Evolutionary conservation across 1,139 yeast species (phyloP).

Genomic region (Saccharomyces uvarum): DNA sequence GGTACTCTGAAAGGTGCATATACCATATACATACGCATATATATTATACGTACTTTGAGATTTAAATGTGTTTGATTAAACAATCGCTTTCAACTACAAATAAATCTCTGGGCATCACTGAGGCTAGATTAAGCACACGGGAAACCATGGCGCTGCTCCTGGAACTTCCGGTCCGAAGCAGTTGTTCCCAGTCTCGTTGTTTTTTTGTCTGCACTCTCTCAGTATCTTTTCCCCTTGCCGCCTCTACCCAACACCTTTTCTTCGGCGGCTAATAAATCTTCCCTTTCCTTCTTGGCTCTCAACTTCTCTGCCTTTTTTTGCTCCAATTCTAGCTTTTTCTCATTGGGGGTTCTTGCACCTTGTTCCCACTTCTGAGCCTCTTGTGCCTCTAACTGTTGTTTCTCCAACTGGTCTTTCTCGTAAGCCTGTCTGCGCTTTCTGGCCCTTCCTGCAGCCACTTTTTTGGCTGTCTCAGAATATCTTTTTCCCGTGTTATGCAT

Average conservation of each 20-base stretch:
- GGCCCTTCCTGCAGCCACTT: slow-evolving; percentile 26
- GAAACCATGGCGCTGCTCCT: neutral
- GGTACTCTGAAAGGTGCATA: neutral
- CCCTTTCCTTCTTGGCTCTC: slow-evolving; percentile 25
- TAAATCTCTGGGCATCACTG: neutral
- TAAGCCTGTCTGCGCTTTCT: slow-evolving; percentile 25
- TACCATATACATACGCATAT: neutral
- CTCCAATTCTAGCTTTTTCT: slow-evolving; percentile 20
- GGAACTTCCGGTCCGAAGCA: neutral
- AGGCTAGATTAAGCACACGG: neutral
- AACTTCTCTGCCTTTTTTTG: slow-evolving; percentile 22
- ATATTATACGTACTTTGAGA: neutral
- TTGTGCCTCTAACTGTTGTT: slow-evolving; percentile 19
- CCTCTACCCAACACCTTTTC: slow-evolving; percentile 18
- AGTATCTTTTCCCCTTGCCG: slow-evolving; percentile 17
- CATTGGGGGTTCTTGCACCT: slow-evolving; percentile 30
- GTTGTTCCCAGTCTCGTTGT: neutral
- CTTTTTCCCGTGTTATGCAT: slow-evolving; percentile 23
- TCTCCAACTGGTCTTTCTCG: slow-evolving; percentile 19
- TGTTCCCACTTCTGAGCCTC: slow-evolving; percentile 29
- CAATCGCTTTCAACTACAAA: neutral
- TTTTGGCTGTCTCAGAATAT: slow-evolving; percentile 26
- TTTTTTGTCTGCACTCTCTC: neutral
- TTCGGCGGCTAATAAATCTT: slow-evolving; percentile 23
- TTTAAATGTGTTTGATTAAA: neutral